Conservation (phyloP, 306 rosid species). For the Carpinus viminea region DNA sequence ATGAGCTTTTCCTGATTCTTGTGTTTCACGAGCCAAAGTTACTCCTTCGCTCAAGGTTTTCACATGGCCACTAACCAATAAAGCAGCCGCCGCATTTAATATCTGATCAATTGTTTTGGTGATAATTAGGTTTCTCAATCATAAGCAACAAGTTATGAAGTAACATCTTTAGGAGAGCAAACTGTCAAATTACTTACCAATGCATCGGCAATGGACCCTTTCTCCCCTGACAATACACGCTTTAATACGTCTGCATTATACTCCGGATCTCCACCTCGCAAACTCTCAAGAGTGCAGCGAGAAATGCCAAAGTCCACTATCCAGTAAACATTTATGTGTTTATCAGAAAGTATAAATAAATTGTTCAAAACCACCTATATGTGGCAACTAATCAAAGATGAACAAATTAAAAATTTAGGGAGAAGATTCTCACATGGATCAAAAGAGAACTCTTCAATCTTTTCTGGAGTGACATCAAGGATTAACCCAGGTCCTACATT, state of each 20-base stretch:
- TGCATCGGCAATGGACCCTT: constrained; percentile 81
- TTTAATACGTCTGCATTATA: constrained; percentile 68
- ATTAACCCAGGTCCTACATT: constrained; percentile 83
- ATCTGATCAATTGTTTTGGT: constrained; percentile 44
- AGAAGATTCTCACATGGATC: constrained; percentile 77
- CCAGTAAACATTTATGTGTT: constrained; percentile 15
- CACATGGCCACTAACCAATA: constrained; percentile 65
- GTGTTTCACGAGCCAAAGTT: constrained; percentile 69
- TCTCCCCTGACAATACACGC: constrained; percentile 82
- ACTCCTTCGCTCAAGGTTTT: constrained; percentile 71
- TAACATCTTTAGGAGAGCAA: neutral
- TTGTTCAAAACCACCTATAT: neutral
- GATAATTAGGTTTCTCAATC: constrained; percentile 6
- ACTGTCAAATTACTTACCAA: constrained; percentile 52
- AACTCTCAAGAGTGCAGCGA: constrained; percentile 66
- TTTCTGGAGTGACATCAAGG: constrained; percentile 78
- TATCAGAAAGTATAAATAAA: neutral
- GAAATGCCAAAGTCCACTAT: constrained; percentile 90
- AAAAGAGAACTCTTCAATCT: constrained; percentile 68
- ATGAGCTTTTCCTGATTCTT: constrained; percentile 74
- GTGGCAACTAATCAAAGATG: constrained; percentile 4
- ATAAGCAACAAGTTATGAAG: neutral
- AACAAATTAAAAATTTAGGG: constrained; percentile 21
- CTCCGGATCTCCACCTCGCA: constrained; percentile 80
- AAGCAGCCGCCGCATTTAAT: constrained; percentile 88